Evolutionary conservation across 805 yeast species (phyloP), one percentile per base, ranked within the genome.

Genomic region (Starmerella stellata): DNA sequence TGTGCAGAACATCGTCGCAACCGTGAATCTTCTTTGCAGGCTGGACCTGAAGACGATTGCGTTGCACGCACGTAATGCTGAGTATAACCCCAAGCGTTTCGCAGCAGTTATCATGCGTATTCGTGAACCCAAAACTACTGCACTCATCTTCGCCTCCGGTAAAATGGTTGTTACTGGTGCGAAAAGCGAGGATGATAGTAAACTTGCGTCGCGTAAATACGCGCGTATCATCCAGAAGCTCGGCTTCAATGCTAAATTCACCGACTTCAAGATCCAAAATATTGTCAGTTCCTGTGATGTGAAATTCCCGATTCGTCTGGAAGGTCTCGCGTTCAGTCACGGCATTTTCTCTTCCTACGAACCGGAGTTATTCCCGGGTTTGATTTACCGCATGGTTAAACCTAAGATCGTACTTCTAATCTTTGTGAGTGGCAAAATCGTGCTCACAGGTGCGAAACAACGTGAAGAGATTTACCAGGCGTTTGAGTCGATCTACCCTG

Each of bases 81-180:
- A 90, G 59, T 90, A 90, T 63, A 90, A 90, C 54, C 98, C 98
- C 37, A 54, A 59, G 58, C 93, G 98, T 66, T 90, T 90, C 65
- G 98, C 98, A 13, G 98, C 98, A 42, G 98, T 90, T 36, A 90
- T 90, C 51, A 90, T 90, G 98, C 80, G 98, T 69, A 90, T 90
- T 51, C 74, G 98, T 61, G 98, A 90, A 59, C 98, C 98, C 15
- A 90, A 90, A 60, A 90, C 98, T 1, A 90, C 98, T 2, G 96
- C 98, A 0, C 68, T 90, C 50, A 90, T 90, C 48, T 90, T 90
- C 60, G 98, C 98, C 1, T 83, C 95, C 2, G 98, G 98, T 54
- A 90, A 90, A 61, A 90, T 90, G 98, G 98, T 90, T 50, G 98
- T 90, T 14, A 90, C 96, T 23, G 98, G 98, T 71, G 98, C 98